Evolutionary conservation across 2,329 filamentous ascomycete genomes (phyloP), one percentile per base, ranked within the genome.

Genomic region (Fusarium albidum): DNA sequence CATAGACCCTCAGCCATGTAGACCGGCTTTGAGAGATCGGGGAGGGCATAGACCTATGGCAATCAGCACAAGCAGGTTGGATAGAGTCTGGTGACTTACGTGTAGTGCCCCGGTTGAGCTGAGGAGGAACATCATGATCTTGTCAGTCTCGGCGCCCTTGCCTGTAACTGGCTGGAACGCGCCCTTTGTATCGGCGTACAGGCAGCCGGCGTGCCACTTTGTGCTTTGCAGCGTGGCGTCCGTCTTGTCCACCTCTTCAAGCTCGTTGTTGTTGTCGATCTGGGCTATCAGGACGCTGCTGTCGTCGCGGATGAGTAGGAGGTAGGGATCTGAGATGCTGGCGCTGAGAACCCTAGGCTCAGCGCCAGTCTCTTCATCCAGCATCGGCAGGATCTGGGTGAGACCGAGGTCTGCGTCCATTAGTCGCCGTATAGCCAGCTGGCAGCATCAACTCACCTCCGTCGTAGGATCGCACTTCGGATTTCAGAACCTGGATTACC

Each of bases 401-500:
- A 99, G 82, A 10, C 89, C 91, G 53, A 99, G 83, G 71, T 96
- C 91, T 92, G 67, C n/a, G 8, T 0, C 13, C 9, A 52, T 71
- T 25, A 71, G 65, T 33, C 35, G 27, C 12, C n/a, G 37, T 47
- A 63, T 9, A n/a, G 42, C 9, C 26, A 7, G 9, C 6, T 11
- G 7, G 11, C 9, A 26, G 26, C 3, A 3, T 48, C 39, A 37
- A 80, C 87, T 81, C 73, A 94, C 91, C 88, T 73, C 88, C 88
- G 71, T 98, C 93, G 66, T 97, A 99, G 56, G 89, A 94, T 53
- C 94, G 84, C 18, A 98, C 86, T 68, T 98, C 94, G 2, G 87
- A 91, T 60, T 88, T 90, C 46, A 96, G 80, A 3, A 96, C 88
- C 69, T 98, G 95, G 13, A 98, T 88, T 28, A 98, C 87, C 52